Base-by-base conservation (phyloP, 148 eudicot species). In the Rhododendron simsii region DNA sequence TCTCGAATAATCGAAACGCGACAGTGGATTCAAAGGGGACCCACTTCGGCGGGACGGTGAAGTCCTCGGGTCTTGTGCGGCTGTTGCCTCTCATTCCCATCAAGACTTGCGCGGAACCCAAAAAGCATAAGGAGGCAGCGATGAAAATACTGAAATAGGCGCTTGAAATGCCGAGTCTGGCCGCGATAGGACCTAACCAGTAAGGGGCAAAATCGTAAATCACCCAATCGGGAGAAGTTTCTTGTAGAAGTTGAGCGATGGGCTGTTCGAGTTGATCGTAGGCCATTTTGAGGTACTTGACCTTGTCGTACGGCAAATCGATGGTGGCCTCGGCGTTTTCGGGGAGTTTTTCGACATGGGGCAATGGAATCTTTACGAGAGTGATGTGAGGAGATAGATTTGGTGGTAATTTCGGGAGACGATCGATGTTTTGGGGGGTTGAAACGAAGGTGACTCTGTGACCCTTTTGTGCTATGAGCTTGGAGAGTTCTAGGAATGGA, bases 271-370 rank as follows among this genome's bases (percentile, higher is more conserved):
- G 83, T 6, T 55, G 10, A 28, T 92, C 91, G n/a, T 87, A 89
- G 16, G 91, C 91, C 55, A 71, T 84, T 80, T 89, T 92, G 13
- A 92, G 88, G 75, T 84, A 86, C 81, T 89, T 71, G 7, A 87
- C 67, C 75, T 85, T 80, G 21, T 88, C 77, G 33, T 48, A 87
- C 4, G 92, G 90, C 20, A 90, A 30, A 20, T 92, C 93, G 0
- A 75, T 33, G 47, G 93, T 92, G 76, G 94, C 87, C 84, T 92
- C 90, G 0, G 91, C 91, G 53, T 87, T 51, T 20, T 73, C 87
- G 0, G 89, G 91, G 11, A 91, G 87, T 35, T 81, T 65, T 55
- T 81, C 81, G 28, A 77, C 83, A 8, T 28, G 33, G 35, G 89
- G 90, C 7, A 90, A 59, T 11, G 87, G 86, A 30, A 91, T 84